Percentiles rank a stretch among this genome's conserved stretches.
phyloP scores from a whole-genome alignment of 805 yeast species.

The Candida ovalis region DNA sequence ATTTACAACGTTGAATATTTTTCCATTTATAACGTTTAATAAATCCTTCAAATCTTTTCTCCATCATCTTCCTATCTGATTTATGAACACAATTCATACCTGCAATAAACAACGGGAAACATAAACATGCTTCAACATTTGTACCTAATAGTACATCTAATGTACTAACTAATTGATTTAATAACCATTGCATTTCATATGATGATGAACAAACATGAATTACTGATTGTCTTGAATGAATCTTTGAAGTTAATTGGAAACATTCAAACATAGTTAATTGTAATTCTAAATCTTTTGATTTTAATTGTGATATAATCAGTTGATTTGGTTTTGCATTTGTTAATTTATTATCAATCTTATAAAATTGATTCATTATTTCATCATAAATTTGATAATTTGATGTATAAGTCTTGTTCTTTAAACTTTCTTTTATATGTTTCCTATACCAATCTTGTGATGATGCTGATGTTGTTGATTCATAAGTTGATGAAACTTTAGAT shows the following conservation, averaged over 20 bases:
- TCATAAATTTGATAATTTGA: conserved; percentile 34
- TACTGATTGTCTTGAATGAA: conserved; percentile 66
- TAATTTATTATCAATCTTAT: conserved; percentile 45
- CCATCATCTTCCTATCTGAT: conserved; percentile 52
- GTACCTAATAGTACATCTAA: conserved; percentile 62
- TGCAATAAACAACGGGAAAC: conserved; percentile 75
- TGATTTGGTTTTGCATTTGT: conserved; percentile 50
- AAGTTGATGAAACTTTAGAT: background rate
- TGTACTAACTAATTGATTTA: conserved; percentile 49
- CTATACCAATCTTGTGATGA: conserved; percentile 15
- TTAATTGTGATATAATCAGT: conserved; percentile 35
- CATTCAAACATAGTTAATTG: conserved; percentile 71
- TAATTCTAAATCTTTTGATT: conserved; percentile 50
- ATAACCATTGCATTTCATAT: conserved; percentile 58
- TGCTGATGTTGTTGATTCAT: conserved; percentile 23
- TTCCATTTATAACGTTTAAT: conserved; percentile 65
- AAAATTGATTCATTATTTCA: conserved; percentile 32
- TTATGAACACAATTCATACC: conserved; percentile 61
- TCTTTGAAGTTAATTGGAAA: conserved; percentile 63
- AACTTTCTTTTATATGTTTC: conserved; percentile 14
- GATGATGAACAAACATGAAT: conserved; percentile 56
- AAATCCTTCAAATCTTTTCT: conserved; percentile 48
- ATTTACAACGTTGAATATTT: conserved; percentile 46
- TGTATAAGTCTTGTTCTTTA: conserved; percentile 12
- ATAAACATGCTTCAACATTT: conserved; percentile 64